phyloP scores from a whole-genome alignment of 352 stramenopile genomes.

The Albugo laibachii region DNA sequence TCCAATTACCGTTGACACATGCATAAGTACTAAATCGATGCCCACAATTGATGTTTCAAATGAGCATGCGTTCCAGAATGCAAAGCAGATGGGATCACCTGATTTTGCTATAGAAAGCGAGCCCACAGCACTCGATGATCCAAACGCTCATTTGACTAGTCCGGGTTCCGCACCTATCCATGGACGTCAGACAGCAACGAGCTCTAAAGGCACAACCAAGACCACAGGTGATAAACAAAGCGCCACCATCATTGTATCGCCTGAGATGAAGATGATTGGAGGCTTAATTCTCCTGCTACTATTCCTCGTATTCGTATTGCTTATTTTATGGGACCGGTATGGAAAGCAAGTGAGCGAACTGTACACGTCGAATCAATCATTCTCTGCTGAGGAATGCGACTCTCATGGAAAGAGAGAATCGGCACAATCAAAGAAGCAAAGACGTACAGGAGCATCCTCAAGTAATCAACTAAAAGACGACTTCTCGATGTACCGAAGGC shows the following conservation, averaged over 20 bases:
- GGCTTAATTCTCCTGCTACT: constrained; percentile 42
- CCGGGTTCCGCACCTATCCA: too few relatives aligned
- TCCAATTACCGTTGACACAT: too few relatives aligned
- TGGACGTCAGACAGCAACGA: too few relatives aligned
- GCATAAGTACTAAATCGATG: too few relatives aligned
- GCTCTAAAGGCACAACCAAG: too few relatives aligned
- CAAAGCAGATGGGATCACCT: too few relatives aligned
- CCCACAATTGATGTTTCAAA: too few relatives aligned
- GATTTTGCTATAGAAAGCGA: too few relatives aligned
- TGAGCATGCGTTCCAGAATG: too few relatives aligned
- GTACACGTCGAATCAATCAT: constrained; percentile 24
- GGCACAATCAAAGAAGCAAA: constrained; percentile 33
- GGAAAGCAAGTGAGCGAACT: constrained; percentile 68
- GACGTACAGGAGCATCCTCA: constrained; percentile 14
- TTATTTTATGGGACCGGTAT: constrained; percentile 65
- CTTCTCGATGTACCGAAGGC: constrained; percentile 68
- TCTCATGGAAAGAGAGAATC: constrained; percentile 2
- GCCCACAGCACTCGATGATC: too few relatives aligned
- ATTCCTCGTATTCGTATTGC: constrained; percentile 66
- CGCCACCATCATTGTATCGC: constrained; percentile 13
- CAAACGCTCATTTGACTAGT: too few relatives aligned
- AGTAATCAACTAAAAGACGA: constrained; percentile 15
- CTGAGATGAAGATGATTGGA: constrained; percentile 54
- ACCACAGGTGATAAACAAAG: too few relatives aligned
- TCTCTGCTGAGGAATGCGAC: constrained; percentile 3